Evolutionary conservation across 148 eudicot species (phyloP), one percentile per base, ranked within the genome.

Genomic region (Vaccinium corymbosum): DNA sequence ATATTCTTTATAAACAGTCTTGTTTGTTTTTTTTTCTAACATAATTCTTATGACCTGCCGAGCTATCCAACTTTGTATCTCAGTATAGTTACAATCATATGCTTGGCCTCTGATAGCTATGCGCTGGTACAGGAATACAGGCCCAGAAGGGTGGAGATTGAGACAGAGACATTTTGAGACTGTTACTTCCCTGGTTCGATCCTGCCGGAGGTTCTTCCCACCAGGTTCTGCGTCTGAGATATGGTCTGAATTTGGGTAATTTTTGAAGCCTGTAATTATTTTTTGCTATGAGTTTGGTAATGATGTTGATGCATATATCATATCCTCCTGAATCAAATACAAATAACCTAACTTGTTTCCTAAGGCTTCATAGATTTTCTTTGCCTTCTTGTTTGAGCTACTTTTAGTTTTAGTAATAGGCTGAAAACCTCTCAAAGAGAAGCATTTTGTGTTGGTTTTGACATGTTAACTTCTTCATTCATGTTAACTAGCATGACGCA

Each of bases 71-170:
- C 32, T 27, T 64, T 27, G 20, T 32, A 35, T 48, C 20, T 64
- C 25, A 35, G 64, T 53, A 49, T 79, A 27, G 20, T 78, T 46
- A 46, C 46, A 22, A 72, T 35, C 61, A 20, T 73, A 59, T 49
- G n/a, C 48, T 35, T 19, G 50, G 9, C 46, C 76, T 76, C 48
- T 84, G 57, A 82, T 81, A 74, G 20, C 66, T 32, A 75, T 59
- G 59, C 29, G 35, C 53, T 81, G 27, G 38, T 81, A 81, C 76
- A 97, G 99, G 89, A 90, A 89, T 87, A 93, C 98, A 59, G 98
- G 99, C 87, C 98, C 98, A 75, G 99, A 97, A 90, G 99, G 99
- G 62, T 97, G 98, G 99, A 93, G 96, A 85, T 52, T 95, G 82
- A 95, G 95, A 88, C 99, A 97, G 85, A 90, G 97, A 78, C 99